Evolutionary conservation across 176 grass and related monocot species (phyloP), one percentile per base, ranked within the genome.

Genomic region (Eragrostis nindensis): DNA sequence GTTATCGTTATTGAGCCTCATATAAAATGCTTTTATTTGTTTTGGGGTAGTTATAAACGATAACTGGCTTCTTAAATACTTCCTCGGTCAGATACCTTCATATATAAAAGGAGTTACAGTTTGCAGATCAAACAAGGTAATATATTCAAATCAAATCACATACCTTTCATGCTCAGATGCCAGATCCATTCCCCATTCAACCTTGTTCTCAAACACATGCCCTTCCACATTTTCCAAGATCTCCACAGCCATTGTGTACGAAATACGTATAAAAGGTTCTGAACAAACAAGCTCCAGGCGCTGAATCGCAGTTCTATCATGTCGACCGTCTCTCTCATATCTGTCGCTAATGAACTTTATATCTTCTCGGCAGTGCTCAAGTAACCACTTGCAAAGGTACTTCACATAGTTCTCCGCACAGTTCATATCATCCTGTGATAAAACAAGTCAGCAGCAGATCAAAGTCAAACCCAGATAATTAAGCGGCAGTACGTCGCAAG

Each of bases 291-390:
- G 94, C 80, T 90, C 80, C 17, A 97, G 66, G 24, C 94, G 87
- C 18, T 97, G 87, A 73, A 97, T 92, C 27, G 94, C 92, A 7
- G 76, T 66, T 68, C 87, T 85, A 71, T 97, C 94, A 73, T 82
- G n/a, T n/a, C n/a, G 88, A 66, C 80, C 80, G 75, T 94, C 92
- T 5, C 83, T 91, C 89, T n/a, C n/a, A n/a, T n/a, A n/a, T n/a
- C n/a, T n/a, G n/a, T n/a, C n/a, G n/a, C n/a, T n/a, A n/a, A 97
- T 94, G 32, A 97, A 97, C 71, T 97, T 89, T 89, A 97, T 94
- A 74, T n/a, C n/a, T n/a, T 97, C 94, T 85, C 40, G 29, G 78
- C 86, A 94, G 67, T 87, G 81, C 38, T 94, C 74, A 64, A 97
- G 92, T 71, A 97, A 79, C 94, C 94, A 97, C 83, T 94, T 86